Evolutionary conservation across 176 grass and related monocot genomes (phyloP).

Genomic region (Metroxylon sagu): DNA sequence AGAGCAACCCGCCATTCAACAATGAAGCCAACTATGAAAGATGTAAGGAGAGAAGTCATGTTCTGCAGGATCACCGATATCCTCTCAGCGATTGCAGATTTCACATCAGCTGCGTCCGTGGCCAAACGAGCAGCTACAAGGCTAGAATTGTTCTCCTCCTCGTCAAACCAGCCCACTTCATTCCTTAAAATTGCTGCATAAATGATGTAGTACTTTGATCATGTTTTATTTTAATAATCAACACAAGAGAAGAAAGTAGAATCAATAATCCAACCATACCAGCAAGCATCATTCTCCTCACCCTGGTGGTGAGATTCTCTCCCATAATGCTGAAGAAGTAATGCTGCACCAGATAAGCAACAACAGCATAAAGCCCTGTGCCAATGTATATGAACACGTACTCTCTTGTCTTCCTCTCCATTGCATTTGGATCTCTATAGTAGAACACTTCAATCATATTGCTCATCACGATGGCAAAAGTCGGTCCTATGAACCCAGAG

Average conservation of each 20-base stretch:
- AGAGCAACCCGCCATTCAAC: conserved; percentile 89
- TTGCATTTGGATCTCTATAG: conserved; percentile 68
- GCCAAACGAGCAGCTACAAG: conserved; percentile 79
- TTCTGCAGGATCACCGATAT: conserved; percentile 97
- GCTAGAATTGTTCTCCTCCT: conserved; percentile 97
- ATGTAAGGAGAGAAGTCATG: conserved; percentile 77
- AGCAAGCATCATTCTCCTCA: conserved; percentile 90
- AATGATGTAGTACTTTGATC: background rate
- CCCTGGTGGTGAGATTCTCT: conserved; percentile 97
- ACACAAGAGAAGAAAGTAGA: conserved; percentile 5
- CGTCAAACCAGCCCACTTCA: conserved; percentile 96
- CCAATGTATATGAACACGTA: conserved; percentile 98
- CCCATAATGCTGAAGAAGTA: conserved; percentile 99
- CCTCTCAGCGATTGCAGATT: conserved; percentile 87
- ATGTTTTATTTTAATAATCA: background rate
- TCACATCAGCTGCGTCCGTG: conserved; percentile 88
- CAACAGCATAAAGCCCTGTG: conserved; percentile 78
- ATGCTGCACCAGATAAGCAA: conserved; percentile 89
- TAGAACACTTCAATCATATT: conserved; percentile 97
- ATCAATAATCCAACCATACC: conserved; percentile 27
- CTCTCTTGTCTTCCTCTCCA: conserved; percentile 81
- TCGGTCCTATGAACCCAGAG: conserved; percentile 86
- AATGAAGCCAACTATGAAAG: conserved; percentile 85
- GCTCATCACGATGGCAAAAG: conserved; percentile 95
- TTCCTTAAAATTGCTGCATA: conserved; percentile 87